Base-by-base conservation (phyloP, 2,329 filamentous ascomycete species). In the Alternaria alternata region DNA sequence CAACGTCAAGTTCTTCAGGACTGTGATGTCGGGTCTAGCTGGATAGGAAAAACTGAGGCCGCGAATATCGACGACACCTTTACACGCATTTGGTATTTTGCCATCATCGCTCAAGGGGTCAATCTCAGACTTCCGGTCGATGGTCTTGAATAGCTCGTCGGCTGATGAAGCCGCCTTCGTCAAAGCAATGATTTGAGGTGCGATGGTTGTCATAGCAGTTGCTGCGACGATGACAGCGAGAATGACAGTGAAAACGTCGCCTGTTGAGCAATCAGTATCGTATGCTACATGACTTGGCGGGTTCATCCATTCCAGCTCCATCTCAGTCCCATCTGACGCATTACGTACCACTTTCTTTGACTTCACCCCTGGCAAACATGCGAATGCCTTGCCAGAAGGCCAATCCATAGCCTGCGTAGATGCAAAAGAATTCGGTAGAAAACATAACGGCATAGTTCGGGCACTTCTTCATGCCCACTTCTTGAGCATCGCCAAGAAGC, bases 1-100 rank as follows among this genome's bases (percentile, higher is more conserved):
- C 2, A 99, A 85, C 52, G 84, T 90, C 44, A 98, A 89, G 64
- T 89, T 88, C 51, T 95, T 84, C 89, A 99, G 93, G 43, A 98
- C 91, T 2, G 88, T 86, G 6, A 96, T 92, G 70, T 97, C 93
- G 0, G 94, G 92, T 24, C 95, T 88, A 4, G 93, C 96, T 7
- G 95, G 95, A 73, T 99, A 98, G 68, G 97, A 94, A 78, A 97
- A 94, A 76, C 91, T 93, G 73, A 98, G 84, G 65, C 92, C 85
- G 63, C 89, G 85, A 26, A 98, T 84, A 65, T 93, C 89, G 56
- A 99, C 90, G 5, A 86, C 86, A 0, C 76, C 76, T 16, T 54
- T 46, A 26, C 73, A 75, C 14, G 57, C 46, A 3, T 46, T 43
- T 0, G 75, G 77, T 6, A 59, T 38, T 8, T 60, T 55, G 0